Base-by-base conservation (phyloP, 208 protist genomes). In the Crithidia thermophila region DNA sequence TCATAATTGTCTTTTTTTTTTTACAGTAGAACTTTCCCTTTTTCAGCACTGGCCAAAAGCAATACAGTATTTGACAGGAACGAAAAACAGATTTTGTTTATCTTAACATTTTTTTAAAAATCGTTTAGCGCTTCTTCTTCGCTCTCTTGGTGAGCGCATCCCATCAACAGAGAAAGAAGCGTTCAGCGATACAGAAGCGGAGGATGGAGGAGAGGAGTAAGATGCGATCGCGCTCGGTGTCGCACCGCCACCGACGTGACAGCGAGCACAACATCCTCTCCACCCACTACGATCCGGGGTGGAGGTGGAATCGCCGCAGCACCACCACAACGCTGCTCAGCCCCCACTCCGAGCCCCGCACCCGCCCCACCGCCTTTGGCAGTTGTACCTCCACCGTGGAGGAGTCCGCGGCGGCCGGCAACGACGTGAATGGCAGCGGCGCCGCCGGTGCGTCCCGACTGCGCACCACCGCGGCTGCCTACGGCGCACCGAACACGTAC, bases 171-270 rank as follows among this genome's bases (percentile, higher is more conserved):
- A n/a, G n/a, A n/a, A n/a, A n/a, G n/a, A n/a, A n/a, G n/a, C n/a
- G n/a, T n/a, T n/a, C n/a, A n/a, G n/a, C n/a, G n/a, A n/a, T n/a
- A n/a, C n/a, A n/a, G n/a, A n/a, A n/a, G n/a, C n/a, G n/a, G n/a
- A n/a, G n/a, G n/a, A n/a, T n/a, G n/a, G n/a, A n/a, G n/a, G n/a
- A n/a, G n/a, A n/a, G n/a, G n/a, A n/a, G n/a, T n/a, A n/a, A 34
- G 23, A 72, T 74, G 67, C 67, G 40, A n/a, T 21, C 47, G 13
- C 56, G n/a, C 16, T 40, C 57, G 4, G 47, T 59, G 0, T 31
- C 36, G 1, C 30, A 55, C 9, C 23, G 21, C 23, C 49, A 47
- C 11, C 34, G 47, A 13, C 23, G n/a, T 39, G 34, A 36, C 23
- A 27, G 39, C 33, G 67, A 59, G 50, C 20, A n/a, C 21, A 30